These are phyloP conservation scores for Zygosaccharomyces pseudobailii DNA, from an alignment of 1,139 yeast genomes.

Conservation along the genomic window DNA sequence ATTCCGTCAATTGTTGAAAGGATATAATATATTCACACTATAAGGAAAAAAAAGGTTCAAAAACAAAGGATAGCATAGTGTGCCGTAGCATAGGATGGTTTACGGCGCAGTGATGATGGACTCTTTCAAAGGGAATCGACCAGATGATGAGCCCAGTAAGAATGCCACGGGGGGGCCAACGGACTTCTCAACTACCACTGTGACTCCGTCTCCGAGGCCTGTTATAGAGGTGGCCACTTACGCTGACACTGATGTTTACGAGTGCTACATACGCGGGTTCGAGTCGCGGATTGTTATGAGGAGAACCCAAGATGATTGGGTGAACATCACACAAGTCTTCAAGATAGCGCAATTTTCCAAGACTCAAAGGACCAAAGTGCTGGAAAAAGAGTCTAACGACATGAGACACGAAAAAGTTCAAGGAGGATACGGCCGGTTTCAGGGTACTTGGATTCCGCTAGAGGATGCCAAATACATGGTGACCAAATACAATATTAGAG, in stretches of 20 bases:
- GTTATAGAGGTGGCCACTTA: slow-evolving; percentile 34
- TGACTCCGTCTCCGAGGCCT: slow-evolving; percentile 16
- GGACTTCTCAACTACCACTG: not conserved
- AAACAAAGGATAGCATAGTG: not conserved
- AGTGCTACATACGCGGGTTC: slow-evolving; percentile 41
- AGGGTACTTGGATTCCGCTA: slow-evolving; percentile 89
- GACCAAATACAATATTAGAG: slow-evolving; percentile 48
- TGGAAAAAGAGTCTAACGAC: slow-evolving; percentile 82
- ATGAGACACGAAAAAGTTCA: slow-evolving; percentile 89
- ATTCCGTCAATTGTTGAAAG: not conserved
- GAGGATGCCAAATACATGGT: slow-evolving; percentile 51
- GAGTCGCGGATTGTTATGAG: slow-evolving; percentile 52
- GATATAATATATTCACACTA: not conserved
- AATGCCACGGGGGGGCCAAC: not conserved
- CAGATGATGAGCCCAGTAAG: slow-evolving; percentile 1
- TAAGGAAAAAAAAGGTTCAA: not conserved
- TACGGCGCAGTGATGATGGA: slow-evolving; percentile 13
- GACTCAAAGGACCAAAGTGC: slow-evolving; percentile 75
- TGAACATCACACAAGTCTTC: slow-evolving; percentile 87
- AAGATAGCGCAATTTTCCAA: slow-evolving; percentile 86
- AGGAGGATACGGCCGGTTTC: slow-evolving; percentile 93
- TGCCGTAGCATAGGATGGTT: slow-evolving; percentile 8
- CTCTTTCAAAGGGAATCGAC: slow-evolving; percentile 7
- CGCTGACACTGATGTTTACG: slow-evolving; percentile 49
- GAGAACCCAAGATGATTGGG: slow-evolving; percentile 71